Conservation (phyloP, 805 yeast genomes). For the Schwanniomyces polymorphus region DNA sequence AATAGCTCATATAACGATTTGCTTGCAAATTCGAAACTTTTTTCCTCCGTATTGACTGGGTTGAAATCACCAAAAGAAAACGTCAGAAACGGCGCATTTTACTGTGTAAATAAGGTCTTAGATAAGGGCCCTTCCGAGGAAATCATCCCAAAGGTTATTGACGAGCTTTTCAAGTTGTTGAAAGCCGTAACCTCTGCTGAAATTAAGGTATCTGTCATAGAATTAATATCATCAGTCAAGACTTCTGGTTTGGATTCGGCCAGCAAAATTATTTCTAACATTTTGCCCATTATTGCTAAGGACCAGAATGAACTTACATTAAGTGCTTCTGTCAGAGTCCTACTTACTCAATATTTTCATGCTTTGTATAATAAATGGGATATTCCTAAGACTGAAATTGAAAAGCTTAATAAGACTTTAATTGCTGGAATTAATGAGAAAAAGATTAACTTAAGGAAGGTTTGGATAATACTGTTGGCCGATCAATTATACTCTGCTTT, state of each 20-base stretch:
- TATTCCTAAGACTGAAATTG: slow-evolving; percentile 11
- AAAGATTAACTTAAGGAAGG: slow-evolving; percentile 58
- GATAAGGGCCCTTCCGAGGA: slow-evolving; percentile 18
- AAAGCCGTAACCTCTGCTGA: slow-evolving; percentile 64
- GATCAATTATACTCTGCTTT: slow-evolving; percentile 17
- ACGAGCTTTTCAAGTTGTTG: slow-evolving; percentile 55
- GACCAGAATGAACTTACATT: slow-evolving; percentile 77
- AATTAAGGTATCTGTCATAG: slow-evolving; percentile 55
- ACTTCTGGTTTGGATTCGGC: slow-evolving; percentile 16
- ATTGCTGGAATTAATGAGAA: slow-evolving; percentile 66
- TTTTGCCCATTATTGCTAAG: slow-evolving; percentile 58
- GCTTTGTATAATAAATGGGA: slow-evolving; percentile 18
- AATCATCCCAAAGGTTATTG: slow-evolving; percentile 33
- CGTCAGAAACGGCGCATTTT: slow-evolving; percentile 53
- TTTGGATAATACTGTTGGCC: slow-evolving; percentile 65
- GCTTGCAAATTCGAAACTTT: slow-evolving; percentile 34
- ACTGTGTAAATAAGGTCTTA: slow-evolving; percentile 18
- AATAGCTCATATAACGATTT: slow-evolving; percentile 42
- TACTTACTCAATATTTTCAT: slow-evolving; percentile 44
- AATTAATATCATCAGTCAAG: slow-evolving; percentile 38
- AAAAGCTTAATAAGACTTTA: slow-evolving; percentile 30
- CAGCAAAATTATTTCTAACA: slow-evolving; percentile 41
- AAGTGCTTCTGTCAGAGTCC: slow-evolving; percentile 46
- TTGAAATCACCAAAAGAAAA: slow-evolving; percentile 70
- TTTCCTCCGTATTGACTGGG: slow-evolving; percentile 24